Evolutionary conservation across 2,329 filamentous ascomycete genomes (phyloP).

Genomic region (Botrytis porri): DNA sequence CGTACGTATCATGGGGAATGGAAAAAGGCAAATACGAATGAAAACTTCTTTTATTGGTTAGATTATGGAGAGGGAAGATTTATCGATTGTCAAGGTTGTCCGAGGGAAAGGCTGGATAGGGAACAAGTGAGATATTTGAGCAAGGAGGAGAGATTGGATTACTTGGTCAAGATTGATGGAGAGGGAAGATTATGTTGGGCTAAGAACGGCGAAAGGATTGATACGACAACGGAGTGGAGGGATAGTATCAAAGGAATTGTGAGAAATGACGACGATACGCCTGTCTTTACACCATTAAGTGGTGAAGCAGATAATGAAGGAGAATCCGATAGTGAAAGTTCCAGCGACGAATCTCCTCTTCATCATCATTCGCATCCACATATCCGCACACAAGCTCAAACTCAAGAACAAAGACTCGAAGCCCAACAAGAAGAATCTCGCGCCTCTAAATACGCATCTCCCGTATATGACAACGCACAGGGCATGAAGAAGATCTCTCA

Average conservation of each 20-base stretch:
- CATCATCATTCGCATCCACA: slow-evolving; percentile 2
- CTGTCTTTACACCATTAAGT: slow-evolving; percentile 43
- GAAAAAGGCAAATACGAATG: slow-evolving; percentile 71
- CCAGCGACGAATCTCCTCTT: not conserved
- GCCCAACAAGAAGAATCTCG: slow-evolving; percentile 55
- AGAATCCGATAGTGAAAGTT: not conserved
- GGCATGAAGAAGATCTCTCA: slow-evolving; percentile 62
- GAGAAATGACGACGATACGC: slow-evolving; percentile 56
- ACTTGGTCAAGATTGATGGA: slow-evolving; percentile 72
- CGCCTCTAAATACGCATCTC: slow-evolving; percentile 62
- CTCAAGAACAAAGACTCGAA: slow-evolving; percentile 31
- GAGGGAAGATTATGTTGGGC: slow-evolving; percentile 81
- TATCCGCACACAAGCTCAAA: slow-evolving; percentile 24
- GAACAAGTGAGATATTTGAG: slow-evolving; percentile 83
- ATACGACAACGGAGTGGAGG: slow-evolving; percentile 70
- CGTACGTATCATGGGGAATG: slow-evolving; percentile 80
- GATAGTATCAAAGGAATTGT: slow-evolving; percentile 78
- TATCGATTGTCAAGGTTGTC: slow-evolving; percentile 68
- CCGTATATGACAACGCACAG: slow-evolving; percentile 59
- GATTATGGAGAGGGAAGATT: slow-evolving; percentile 74
- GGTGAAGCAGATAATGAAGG: slow-evolving; percentile 31
- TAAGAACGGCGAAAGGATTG: slow-evolving; percentile 75
- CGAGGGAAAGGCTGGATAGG: slow-evolving; percentile 69
- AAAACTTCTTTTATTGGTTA: slow-evolving; percentile 95
- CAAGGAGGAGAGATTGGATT: slow-evolving; percentile 75